Conservation (phyloP, 2,329 filamentous ascomycete genomes). For the Acarospora socialis region DNA sequence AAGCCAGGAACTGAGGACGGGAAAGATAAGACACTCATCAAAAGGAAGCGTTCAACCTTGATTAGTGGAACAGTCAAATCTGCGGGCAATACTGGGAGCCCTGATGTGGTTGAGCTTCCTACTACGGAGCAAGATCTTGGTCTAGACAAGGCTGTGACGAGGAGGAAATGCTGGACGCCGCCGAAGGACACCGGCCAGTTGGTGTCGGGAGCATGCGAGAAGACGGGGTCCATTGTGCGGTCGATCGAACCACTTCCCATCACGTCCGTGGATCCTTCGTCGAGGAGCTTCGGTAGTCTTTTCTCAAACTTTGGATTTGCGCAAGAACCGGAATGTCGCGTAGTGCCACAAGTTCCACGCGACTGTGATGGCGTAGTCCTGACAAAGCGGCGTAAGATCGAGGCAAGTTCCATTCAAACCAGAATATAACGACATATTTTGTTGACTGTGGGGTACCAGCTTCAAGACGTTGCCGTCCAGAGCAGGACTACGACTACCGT, state of each 20-base stretch:
- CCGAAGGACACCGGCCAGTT: slow-evolving; percentile 30
- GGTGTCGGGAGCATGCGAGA: slow-evolving; percentile 13
- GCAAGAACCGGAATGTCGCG: slow-evolving; percentile 11
- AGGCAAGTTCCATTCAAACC: slow-evolving; percentile 4
- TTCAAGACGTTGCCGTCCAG: slow-evolving; percentile 6
- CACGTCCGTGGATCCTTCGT: no score
- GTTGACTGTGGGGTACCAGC: no score
- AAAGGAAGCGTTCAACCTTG: slow-evolving; percentile 6
- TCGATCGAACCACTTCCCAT: background rate
- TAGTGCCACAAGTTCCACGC: slow-evolving; percentile 8
- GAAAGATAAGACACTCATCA: slow-evolving; percentile 9
- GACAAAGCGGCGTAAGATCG: slow-evolving; percentile 14
- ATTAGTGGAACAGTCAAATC: slow-evolving; percentile 2
- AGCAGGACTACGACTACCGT: slow-evolving; percentile 2
- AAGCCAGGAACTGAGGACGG: slow-evolving; percentile 18
- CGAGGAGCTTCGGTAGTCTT: slow-evolving; percentile 22
- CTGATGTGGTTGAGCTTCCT: slow-evolving; percentile 1
- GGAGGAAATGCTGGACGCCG: slow-evolving; percentile 56
- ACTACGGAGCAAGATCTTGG: slow-evolving; percentile 16
- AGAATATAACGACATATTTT: no score
- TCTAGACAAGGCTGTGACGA: slow-evolving; percentile 35
- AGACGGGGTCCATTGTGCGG: slow-evolving; percentile 3
- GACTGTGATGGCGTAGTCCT: slow-evolving; percentile 5
- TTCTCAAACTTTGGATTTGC: slow-evolving; percentile 29
- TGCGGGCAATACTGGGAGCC: slow-evolving; percentile 5